Base-by-base conservation (phyloP, 768 basidiomycete genomes). In the Gloeopeniophorella convolvens region DNA sequence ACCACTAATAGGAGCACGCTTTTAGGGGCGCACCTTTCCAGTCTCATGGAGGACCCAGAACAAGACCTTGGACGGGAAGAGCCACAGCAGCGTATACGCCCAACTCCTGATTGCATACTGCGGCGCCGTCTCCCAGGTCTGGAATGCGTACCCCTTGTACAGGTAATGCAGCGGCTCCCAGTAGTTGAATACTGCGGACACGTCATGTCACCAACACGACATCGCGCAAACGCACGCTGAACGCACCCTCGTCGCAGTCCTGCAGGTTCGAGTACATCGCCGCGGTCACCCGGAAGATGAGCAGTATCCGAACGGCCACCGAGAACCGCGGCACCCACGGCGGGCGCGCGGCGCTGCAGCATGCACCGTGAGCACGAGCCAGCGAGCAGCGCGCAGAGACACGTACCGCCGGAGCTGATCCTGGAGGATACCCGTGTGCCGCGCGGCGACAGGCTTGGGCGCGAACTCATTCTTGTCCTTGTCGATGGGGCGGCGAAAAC, bases 141-240 rank as follows among this genome's bases (percentile, higher is more conserved):
- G 95, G 66, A 99, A 97, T 7, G 89, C 96, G 53, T 82, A 74
- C 21, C 90, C 91, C 49, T 82, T 71, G 51, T 84, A 79, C 49
- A 96, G 73, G 63, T 93, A 94, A 69, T 99, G 96, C 13, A 99
- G 70, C 16, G 96, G 96, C 63, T 98, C 96, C 91, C 91, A 98
- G 67, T 96, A 99, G 69, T 99, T 99, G 77, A 83, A 99, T 11
- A 96, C 96, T 99, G 46, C 23, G 34, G 15, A 43, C 7, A 13
- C 30, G 21, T 40, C 30, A 41, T 16, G n/a, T n/a, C n/a, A n/a
- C n/a, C n/a, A n/a, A n/a, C n/a, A n/a, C n/a, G n/a, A n/a, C n/a
- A n/a, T n/a, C n/a, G n/a, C n/a, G n/a, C n/a, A n/a, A 21, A n/a
- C 13, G n/a, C 24, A 26, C 27, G 21, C 42, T 34, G 15, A 3